These are phyloP conservation scores for Candida sanyiensis DNA, from an alignment of 805 yeast species.

Conservation along the genomic window DNA sequence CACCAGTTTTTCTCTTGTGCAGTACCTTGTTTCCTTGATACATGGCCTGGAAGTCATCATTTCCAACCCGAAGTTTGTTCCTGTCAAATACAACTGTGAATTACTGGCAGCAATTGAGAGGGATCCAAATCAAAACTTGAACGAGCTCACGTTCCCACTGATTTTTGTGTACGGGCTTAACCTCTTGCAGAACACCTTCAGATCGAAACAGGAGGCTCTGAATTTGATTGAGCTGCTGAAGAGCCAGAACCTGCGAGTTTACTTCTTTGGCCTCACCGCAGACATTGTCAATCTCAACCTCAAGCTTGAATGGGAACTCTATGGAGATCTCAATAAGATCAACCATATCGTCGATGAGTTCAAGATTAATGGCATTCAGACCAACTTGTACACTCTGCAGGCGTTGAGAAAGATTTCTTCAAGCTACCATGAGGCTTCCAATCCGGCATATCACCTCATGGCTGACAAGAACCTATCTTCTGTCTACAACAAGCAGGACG, in stretches of 20 bases:
- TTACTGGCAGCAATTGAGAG: neutral
- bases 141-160: conserved; percentile 7
- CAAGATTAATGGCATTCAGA: conserved; percentile 36
- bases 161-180: conserved; percentile 1
- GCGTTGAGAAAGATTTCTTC: conserved; percentile 9
- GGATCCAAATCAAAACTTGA: conserved; percentile 1
- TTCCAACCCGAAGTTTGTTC: neutral
- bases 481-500: conserved; percentile 7
- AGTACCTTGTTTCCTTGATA: neutral
- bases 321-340: conserved; percentile 32
- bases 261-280: conserved; percentile 32
- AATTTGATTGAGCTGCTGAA: conserved; percentile 27
- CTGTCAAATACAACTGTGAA: conserved; percentile 1
- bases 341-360: conserved; percentile 34
- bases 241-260: conserved; percentile 29
- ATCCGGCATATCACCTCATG: conserved; percentile 2
- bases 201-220: conserved; percentile 2
- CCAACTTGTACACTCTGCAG: conserved; percentile 29
- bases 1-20: neutral
- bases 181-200: conserved; percentile 1
- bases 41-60: neutral
- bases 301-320: conserved; percentile 33
- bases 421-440: conserved; percentile 5
- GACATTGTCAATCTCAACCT: conserved; percentile 35
- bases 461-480: neutral